Evolutionary conservation across 2,329 filamentous ascomycete species (phyloP).

Genomic region (Colletotrichum sp.): DNA sequence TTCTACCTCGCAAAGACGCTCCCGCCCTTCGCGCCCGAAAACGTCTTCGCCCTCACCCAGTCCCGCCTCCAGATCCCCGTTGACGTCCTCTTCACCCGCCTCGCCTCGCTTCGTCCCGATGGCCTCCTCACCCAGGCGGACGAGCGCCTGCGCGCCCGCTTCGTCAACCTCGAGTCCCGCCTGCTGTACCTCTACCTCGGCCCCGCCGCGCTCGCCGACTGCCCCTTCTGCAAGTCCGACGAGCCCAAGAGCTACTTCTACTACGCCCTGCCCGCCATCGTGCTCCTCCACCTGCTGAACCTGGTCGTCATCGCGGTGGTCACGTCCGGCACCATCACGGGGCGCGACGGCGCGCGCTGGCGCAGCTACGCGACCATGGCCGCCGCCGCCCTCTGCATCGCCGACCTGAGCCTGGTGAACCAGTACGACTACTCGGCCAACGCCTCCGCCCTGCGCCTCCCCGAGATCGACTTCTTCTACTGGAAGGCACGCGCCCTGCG

Average conservation of each 20-base stretch:
- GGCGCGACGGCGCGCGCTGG: slow-evolving; percentile 70
- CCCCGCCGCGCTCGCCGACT: slow-evolving; percentile 73
- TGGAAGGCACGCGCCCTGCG: slow-evolving; percentile 73
- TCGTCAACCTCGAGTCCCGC: slow-evolving; percentile 74
- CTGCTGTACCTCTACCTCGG: slow-evolving; percentile 87
- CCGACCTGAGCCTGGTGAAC: slow-evolving; percentile 70
- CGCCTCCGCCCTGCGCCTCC: slow-evolving; percentile 62
- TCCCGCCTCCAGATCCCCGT: slow-evolving; percentile 86
- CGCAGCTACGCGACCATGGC: slow-evolving; percentile 71
- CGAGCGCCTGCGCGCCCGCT: slow-evolving; percentile 67
- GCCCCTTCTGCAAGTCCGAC: slow-evolving; percentile 81
- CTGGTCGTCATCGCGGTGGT: slow-evolving; percentile 73
- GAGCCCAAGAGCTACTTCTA: slow-evolving; percentile 75
- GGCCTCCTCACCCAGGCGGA: slow-evolving; percentile 62
- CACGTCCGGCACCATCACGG: slow-evolving; percentile 72
- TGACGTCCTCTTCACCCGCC: slow-evolving; percentile 82
- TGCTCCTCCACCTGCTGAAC: slow-evolving; percentile 82
- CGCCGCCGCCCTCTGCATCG: slow-evolving; percentile 59
- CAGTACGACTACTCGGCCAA: slow-evolving; percentile 72
- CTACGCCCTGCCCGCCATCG: slow-evolving; percentile 77
- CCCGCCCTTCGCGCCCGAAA: slow-evolving; percentile 73
- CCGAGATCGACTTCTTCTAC: slow-evolving; percentile 72
- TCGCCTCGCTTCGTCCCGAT: slow-evolving; percentile 60
- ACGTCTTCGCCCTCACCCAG: slow-evolving; percentile 78
- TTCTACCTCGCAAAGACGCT: slow-evolving; percentile 64